phyloP scores from a whole-genome alignment of 1,139 yeast genomes.

The Scheffersomyces lignicola region DNA sequence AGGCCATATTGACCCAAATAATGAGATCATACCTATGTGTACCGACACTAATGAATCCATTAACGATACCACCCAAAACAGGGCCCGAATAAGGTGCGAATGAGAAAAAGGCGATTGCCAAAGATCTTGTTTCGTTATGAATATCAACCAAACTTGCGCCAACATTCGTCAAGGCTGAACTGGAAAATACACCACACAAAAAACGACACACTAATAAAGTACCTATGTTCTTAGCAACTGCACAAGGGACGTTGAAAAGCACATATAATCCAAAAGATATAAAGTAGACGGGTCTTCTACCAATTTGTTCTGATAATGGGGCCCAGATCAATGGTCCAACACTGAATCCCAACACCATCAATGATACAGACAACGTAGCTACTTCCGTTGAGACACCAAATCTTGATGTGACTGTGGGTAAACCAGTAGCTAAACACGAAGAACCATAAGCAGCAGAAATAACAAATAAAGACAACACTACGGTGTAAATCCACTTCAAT shows the following conservation, averaged over 20 bases:
- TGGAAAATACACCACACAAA: conserved; percentile 81
- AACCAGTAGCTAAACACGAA: conserved; percentile 84
- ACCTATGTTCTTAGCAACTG: conserved; percentile 80
- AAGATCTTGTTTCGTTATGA: conserved; percentile 77
- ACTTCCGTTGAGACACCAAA: conserved; percentile 76
- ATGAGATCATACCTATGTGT: conserved; percentile 68
- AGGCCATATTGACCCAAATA: conserved; percentile 91
- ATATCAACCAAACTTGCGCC: conserved; percentile 92
- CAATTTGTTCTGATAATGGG: conserved; percentile 82
- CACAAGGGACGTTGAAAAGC: conserved; percentile 86
- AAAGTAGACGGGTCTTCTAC: conserved; percentile 82
- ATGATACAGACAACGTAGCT: conserved; percentile 73
- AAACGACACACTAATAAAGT: conserved; percentile 79
- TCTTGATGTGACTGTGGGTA: conserved; percentile 60
- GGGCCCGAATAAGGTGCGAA: conserved; percentile 95
- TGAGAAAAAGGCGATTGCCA: conserved; percentile 87
- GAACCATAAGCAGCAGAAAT: conserved; percentile 90
- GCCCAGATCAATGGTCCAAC: conserved; percentile 92
- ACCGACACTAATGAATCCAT: conserved; percentile 78
- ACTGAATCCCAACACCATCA: conserved; percentile 87
- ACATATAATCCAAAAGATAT: conserved; percentile 72
- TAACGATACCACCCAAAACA: conserved; percentile 84
- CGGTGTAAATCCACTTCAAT: conserved; percentile 67
- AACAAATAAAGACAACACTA: conserved; percentile 65
- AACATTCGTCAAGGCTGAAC: conserved; percentile 81